Percentiles rank a stretch among this genome's conserved stretches.
These are phyloP conservation scores for Chalciporus piperatus DNA, from an alignment of 768 basidiomycete species.

Conservation along the genomic window DNA sequence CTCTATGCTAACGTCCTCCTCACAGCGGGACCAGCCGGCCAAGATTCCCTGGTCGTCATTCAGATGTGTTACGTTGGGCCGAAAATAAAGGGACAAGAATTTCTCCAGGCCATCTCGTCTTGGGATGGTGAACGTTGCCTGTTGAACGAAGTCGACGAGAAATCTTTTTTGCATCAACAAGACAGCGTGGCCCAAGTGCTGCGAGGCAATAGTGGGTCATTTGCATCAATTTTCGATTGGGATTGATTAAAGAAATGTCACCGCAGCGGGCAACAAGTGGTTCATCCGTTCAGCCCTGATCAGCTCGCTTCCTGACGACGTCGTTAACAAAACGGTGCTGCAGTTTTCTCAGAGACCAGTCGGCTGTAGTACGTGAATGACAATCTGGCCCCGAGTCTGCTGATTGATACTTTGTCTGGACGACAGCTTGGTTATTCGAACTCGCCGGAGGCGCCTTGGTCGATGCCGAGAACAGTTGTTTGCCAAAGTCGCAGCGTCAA, in stretches of 20 bases:
- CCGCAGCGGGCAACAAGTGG: slow-evolving; percentile 78
- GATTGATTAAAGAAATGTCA: background rate
- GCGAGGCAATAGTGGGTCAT: slow-evolving; percentile 67
- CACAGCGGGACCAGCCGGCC: slow-evolving; percentile 82
- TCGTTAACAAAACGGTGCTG: slow-evolving; percentile 78
- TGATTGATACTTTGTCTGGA: background rate
- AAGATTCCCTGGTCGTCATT: slow-evolving; percentile 84
- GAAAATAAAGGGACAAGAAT: slow-evolving; percentile 68
- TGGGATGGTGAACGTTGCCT: slow-evolving; percentile 89
- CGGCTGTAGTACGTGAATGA: slow-evolving; percentile 75
- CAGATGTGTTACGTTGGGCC: slow-evolving; percentile 90
- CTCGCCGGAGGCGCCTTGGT: slow-evolving; percentile 77
- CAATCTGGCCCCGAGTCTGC: background rate
- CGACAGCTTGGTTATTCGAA: slow-evolving; percentile 87
- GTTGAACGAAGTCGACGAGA: slow-evolving; percentile 88
- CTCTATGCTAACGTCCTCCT: slow-evolving; percentile 89
- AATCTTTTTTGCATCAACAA: slow-evolving; percentile 86
- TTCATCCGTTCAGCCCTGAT: slow-evolving; percentile 87
- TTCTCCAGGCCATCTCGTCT: slow-evolving; percentile 78
- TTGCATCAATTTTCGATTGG: background rate
- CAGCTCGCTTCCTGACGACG: slow-evolving; percentile 79
- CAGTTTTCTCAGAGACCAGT: slow-evolving; percentile 82
- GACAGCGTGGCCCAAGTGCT: slow-evolving; percentile 89
- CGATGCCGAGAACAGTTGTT: slow-evolving; percentile 70
- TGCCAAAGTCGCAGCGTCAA: slow-evolving; percentile 77